phyloP scores from a whole-genome alignment of 2,329 filamentous ascomycete genomes.

The Periconia sp. region DNA sequence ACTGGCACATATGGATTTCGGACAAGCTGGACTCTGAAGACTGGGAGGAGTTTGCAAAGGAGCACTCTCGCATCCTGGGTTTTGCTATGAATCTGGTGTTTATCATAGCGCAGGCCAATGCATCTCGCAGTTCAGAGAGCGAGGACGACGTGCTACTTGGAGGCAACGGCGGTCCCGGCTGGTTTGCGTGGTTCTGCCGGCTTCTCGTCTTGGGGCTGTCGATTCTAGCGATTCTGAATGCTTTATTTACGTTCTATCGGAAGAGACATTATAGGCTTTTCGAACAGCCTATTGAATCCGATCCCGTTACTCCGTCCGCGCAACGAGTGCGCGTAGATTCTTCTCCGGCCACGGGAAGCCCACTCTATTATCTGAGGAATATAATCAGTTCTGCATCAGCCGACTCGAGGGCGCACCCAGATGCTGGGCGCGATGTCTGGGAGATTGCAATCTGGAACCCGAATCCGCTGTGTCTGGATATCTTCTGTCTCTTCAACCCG shows the following conservation, averaged over 20 bases:
- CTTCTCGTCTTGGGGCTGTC: conserved; percentile 72
- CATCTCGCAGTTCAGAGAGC: conserved; percentile 48
- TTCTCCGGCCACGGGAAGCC: conserved; percentile 75
- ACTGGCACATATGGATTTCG: conserved; percentile 86
- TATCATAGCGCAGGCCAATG: conserved; percentile 78
- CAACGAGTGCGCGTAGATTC: conserved; percentile 87
- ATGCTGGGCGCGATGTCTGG: conserved; percentile 86
- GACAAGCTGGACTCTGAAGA: conserved; percentile 91
- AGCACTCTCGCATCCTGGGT: conserved; percentile 75
- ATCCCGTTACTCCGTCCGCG: conserved; percentile 79
- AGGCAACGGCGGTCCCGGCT: conserved; percentile 56
- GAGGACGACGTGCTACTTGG: conserved; percentile 87
- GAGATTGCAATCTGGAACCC: conserved; percentile 94
- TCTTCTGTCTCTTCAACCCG: conserved; percentile 91
- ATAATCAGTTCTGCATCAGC: conserved; percentile 67
- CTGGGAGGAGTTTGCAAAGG: conserved; percentile 76
- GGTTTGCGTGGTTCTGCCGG: conserved; percentile 67
- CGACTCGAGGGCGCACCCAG: conserved; percentile 81
- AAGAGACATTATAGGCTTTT: conserved; percentile 90
- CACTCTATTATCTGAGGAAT: conserved; percentile 71
- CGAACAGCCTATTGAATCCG: conserved; percentile 76
- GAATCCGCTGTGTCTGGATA: conserved; percentile 74
- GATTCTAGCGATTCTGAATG: conserved; percentile 70
- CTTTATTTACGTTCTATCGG: conserved; percentile 77
- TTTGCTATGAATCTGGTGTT: conserved; percentile 77